Conservation (phyloP, 441 rosid species). For the California macrophylla region DNA sequence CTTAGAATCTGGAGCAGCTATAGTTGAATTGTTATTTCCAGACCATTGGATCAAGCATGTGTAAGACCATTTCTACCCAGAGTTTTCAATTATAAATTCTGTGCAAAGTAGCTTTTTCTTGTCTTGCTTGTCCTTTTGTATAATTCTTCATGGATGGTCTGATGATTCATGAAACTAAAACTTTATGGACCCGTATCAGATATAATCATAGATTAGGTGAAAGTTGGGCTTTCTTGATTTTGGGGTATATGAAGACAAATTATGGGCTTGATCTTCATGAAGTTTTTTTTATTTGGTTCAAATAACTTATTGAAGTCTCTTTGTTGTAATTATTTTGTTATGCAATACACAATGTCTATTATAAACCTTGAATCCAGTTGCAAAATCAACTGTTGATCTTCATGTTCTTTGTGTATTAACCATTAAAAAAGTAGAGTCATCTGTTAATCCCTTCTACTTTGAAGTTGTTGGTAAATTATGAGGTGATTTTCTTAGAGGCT, state of each 20-base stretch:
- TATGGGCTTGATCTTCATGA: neutral
- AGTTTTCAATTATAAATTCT: neutral
- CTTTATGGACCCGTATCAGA: constrained; percentile 9
- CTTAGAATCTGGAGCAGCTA: constrained; percentile 30
- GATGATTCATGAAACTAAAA: neutral
- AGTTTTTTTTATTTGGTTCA: constrained; percentile 2
- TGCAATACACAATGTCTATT: constrained; percentile 4
- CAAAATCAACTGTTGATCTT: neutral
- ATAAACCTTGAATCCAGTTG: constrained; percentile 13
- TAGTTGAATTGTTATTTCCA: constrained; percentile 29
- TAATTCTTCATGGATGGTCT: neutral
- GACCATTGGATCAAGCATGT: constrained; percentile 38
- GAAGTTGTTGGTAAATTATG: neutral
- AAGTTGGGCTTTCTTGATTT: neutral
- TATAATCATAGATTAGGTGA: neutral
- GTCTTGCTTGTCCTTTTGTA: constrained; percentile 7
- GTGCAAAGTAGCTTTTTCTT: neutral
- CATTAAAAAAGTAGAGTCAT: neutral
- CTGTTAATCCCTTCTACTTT: neutral
- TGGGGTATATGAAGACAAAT: neutral
- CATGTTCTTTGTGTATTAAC: neutral
- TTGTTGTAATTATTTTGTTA: neutral
- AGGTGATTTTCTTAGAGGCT: neutral
- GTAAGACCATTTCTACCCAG: constrained; percentile 33
- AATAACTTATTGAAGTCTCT: neutral